phyloP scores from a whole-genome alignment of 345 rosid species.

The Lumnitzera racemosa region DNA sequence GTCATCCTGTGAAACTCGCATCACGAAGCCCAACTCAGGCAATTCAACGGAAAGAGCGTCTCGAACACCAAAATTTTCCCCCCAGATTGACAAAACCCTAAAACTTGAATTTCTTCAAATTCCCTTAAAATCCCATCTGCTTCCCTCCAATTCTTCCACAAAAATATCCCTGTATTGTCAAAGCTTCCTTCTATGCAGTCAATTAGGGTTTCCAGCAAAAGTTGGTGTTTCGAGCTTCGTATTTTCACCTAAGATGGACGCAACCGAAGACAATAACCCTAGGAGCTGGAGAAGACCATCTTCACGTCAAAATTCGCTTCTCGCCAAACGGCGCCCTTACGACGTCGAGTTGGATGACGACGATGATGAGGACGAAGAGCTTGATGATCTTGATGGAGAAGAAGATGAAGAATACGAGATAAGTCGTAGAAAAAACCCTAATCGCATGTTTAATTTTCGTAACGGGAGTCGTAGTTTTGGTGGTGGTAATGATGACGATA shows the following conservation, averaged over 20 bases:
- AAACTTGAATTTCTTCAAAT: too few species aligned
- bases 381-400: slow-evolving; percentile 2
- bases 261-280: slow-evolving; percentile 22
- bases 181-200: too few species aligned
- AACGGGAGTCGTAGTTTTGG: background rate
- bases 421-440: background rate
- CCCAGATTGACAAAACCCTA: too few species aligned
- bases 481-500: slow-evolving; percentile 13
- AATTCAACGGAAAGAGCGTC: too few species aligned
- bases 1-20: too few species aligned
- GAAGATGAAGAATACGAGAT: slow-evolving; percentile 11
- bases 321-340: slow-evolving; percentile 15
- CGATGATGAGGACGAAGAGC: slow-evolving; percentile 13
- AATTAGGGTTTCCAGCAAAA: too few species aligned
- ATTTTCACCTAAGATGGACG: slow-evolving; percentile 12
- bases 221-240: background rate
- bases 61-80: too few species aligned
- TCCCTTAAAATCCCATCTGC: too few species aligned
- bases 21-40: too few species aligned
- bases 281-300: slow-evolving; percentile 15
- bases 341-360: slow-evolving; percentile 15
- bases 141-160: too few species aligned
- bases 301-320: slow-evolving; percentile 14
- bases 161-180: too few species aligned
- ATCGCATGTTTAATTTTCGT: slow-evolving; percentile 7